These are phyloP conservation scores for Taiozyma sp. DNA, from an alignment of 1,139 yeast genomes.

Conservation along the genomic window DNA sequence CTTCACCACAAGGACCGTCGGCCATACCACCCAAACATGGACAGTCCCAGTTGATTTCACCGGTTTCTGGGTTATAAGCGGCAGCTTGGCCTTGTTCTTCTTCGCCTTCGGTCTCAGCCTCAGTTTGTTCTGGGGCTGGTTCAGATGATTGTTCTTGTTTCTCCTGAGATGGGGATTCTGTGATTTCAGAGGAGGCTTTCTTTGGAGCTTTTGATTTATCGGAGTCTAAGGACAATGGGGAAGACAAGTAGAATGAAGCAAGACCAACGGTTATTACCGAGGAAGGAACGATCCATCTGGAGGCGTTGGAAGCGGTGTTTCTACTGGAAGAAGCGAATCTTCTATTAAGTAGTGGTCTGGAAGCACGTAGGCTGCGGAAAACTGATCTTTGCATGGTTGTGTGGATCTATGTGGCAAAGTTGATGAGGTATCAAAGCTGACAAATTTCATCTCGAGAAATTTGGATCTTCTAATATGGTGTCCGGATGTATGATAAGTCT, in stretches of 20 bases:
- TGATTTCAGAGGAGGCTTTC: neutral
- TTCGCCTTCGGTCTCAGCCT: conserved; percentile 16
- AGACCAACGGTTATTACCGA: conserved; percentile 14
- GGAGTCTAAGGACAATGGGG: conserved; percentile 18
- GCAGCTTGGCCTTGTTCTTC: conserved; percentile 35
- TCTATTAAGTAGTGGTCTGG: neutral
- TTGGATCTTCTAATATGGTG: neutral
- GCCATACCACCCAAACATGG: conserved; percentile 99
- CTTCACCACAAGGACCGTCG: conserved; percentile 97
- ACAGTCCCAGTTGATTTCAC: conserved; percentile 99
- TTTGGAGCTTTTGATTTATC: conserved; percentile 5
- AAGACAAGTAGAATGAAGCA: conserved; percentile 13
- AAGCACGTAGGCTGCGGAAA: neutral
- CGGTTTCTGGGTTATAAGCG: conserved; percentile 95
- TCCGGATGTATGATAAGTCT: neutral
- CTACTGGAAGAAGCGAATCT: neutral
- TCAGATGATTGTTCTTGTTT: conserved; percentile 7
- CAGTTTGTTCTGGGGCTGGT: conserved; percentile 14
- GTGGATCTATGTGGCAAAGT: neutral
- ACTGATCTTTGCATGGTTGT: neutral
- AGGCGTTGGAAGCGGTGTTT: neutral
- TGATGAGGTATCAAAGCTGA: neutral
- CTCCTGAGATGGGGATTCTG: conserved; percentile 3
- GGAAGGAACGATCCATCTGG: conserved; percentile 12
- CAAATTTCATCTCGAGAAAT: neutral